Base-by-base conservation (phyloP, 139 green algal species). In the Chlorella sp. region DNA sequence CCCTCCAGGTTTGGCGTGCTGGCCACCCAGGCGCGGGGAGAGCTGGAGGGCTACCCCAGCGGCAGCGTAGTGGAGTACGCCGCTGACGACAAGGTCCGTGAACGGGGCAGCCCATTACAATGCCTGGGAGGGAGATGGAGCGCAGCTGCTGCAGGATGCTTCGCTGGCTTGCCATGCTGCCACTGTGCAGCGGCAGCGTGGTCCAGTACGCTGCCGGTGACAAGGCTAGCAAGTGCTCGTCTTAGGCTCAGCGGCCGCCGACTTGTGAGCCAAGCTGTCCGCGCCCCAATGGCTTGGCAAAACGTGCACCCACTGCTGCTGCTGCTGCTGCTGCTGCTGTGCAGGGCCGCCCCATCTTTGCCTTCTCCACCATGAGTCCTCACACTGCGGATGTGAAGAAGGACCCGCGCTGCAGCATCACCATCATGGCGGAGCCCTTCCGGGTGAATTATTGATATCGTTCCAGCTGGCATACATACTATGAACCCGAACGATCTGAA, bases 51-150 rank as follows among this genome's bases (percentile, higher is more conserved):
- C 28, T 94, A 88, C 74, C 94, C 94, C 25, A 75, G 80, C n/a
- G 93, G 91, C 21, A 88, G 86, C 1, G 91, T 97, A 11, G 91
- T 96, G 17, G 92, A 94, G 86, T 95, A 91, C 87, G 94, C 90
- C 0, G 86, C 87, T 26, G 91, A 94, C 74, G 90, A 76, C 36
- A 63, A 82, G 74, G 74, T 81, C 30, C 3, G 47, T 5, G 13
- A 17, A 3, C 5, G 36, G 11, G 36, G n/a, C 30, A 15, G 15
- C n/a, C 32, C 23, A 30, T 7, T 11, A 38, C 17, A 12, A 5
- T 23, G 21, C 60, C 60, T 67, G 60, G n/a, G n/a, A n/a, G n/a
- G n/a, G n/a, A n/a, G n/a, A n/a, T n/a, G n/a, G n/a, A n/a, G n/a
- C n/a, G n/a, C n/a, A n/a, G n/a, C n/a, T n/a, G n/a, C n/a, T n/a